Base-by-base conservation (phyloP, 1,139 yeast genomes). In the Debaryomycetaceae sp. region DNA sequence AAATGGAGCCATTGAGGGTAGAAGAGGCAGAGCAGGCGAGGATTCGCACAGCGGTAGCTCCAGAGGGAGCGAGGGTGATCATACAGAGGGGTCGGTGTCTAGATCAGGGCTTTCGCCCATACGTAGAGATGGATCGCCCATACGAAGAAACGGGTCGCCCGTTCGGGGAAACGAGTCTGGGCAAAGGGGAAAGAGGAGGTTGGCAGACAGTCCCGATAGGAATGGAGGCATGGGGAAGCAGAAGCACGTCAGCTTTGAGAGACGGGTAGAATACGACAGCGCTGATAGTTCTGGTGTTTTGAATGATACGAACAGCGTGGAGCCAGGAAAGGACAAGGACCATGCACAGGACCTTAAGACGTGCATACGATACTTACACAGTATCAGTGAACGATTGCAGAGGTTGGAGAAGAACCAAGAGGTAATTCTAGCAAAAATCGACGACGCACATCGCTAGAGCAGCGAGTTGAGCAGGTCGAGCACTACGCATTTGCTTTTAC, bases 101-200 rank as follows among this genome's bases (percentile, higher is more conserved):
- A 8, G 11, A 8, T 3, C 8, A 11, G 31, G 31, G 31, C 31
- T 27, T 11, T 27, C 31, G 2, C 31, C 31, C 8, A 27, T 9
- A 27, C 6, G 31, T 6, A 27, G 9, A 9, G 6, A 27, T 27
- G 31, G 31, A 37, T 65, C 70, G 1, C 70, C 72, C 2, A 53
- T 64, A 20, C 60, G 68, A 48, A 58, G 65, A 45, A 67, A 72
- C 42, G 75, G 75, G 4, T 68, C 74, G 0, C 75, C 75, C 0
- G 56, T 58, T 27, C 52, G 74, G 38, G 54, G 75, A 37, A 59
- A 50, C 31, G 65, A 66, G 42, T 53, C 67, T 31, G 75, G 68
- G 46, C 49, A 48, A 38, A 46, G 36, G 13, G 48, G 43, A 33
- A 47, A 52, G 34, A 42, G 45, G 24, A 38, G 31, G 22, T 40